Base-by-base conservation (phyloP, 441 rosid genomes). In the Pelargonium citronellum region DNA sequence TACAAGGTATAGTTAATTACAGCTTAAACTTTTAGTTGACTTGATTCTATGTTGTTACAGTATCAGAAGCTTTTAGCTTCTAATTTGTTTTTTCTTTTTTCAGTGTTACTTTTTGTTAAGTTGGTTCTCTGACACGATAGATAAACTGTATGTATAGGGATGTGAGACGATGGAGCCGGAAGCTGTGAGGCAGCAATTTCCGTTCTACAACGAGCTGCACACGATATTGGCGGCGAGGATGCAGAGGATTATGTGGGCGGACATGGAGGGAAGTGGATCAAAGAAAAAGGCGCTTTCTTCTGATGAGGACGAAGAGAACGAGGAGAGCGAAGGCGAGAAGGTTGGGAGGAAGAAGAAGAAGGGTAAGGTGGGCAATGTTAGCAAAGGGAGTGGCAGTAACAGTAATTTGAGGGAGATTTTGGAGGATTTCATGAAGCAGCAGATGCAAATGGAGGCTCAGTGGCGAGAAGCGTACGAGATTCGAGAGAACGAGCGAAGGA, bases 381-480 rank as follows among this genome's bases (percentile, higher is more conserved):
- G 72, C 2, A 68, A 77, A 9, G 67, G 73, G n/a, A 67, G 79
- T 49, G 22, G 72, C 0, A 60, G 11, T 17, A 69, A n/a, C 17
- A 67, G 53, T 62, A 74, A 74, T 46, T 41, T 94, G 71, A 89
- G 69, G 74, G 90, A 86, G 71, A 70, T 87, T 1, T 68, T 94
- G 77, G 86, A 84, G 53, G 95, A 84, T 30, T 94, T 94, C 78
- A 85, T 90, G 94, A 89, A 79, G 82, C 94, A 91, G 65, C 95
- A 91, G 74, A 73, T 79, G 79, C 82, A 85, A 73, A 83, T 89
- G 81, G 99, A 94, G 66, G 79, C 74, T 75, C 89, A 89, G 66
- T 94, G 99, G 99, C 86, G 91, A 66, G 99, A 90, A 66, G 84
- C 88, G 4, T 86, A 75, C 63, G 97, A 90, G 75, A 81, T 74